Conservation (phyloP, 768 basidiomycete species). For the Amanita polypyramis region DNA sequence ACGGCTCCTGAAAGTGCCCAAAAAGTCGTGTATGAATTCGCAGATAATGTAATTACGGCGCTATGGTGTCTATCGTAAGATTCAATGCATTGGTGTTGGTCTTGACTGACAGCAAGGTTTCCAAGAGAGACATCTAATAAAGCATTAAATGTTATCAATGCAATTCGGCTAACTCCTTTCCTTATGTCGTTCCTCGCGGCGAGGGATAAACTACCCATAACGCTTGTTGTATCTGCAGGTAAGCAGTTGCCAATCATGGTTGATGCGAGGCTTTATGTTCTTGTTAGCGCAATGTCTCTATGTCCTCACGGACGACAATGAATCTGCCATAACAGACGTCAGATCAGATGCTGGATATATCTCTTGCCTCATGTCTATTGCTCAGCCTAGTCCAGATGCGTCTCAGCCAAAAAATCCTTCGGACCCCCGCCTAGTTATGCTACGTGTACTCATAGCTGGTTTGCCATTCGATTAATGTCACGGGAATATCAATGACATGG, state of each 20-base stretch:
- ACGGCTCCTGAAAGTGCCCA: slow-evolving; percentile 58
- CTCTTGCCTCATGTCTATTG: slow-evolving; percentile 55
- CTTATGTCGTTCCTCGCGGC: slow-evolving; percentile 83
- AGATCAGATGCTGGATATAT: slow-evolving; percentile 49
- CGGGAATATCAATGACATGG: background rate
- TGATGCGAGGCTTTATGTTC: background rate
- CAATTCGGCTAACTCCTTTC: slow-evolving; percentile 69
- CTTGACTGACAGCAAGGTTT: slow-evolving; percentile 16
- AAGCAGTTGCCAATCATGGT: slow-evolving; percentile 10
- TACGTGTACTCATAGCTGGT: slow-evolving; percentile 71
- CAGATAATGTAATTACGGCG: slow-evolving; percentile 87
- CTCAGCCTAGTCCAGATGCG: slow-evolving; percentile 24
- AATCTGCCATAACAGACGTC: slow-evolving; percentile 57
- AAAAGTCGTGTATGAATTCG: slow-evolving; percentile 75
- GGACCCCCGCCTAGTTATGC: slow-evolving; percentile 38
- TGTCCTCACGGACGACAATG: slow-evolving; percentile 87
- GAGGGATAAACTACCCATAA: slow-evolving; percentile 54
- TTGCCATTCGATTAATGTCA: slow-evolving; percentile 11
- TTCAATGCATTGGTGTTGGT: background rate
- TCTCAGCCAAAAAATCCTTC: slow-evolving; percentile 29
- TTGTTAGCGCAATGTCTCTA: slow-evolving; percentile 80
- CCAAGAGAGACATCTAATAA: slow-evolving; percentile 87
- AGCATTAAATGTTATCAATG: slow-evolving; percentile 79
- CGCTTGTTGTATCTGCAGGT: slow-evolving; percentile 79
- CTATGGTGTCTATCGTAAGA: slow-evolving; percentile 94